These are phyloP conservation scores for Malassezia sp. DNA, from an alignment of 1,284 basidiomycete genomes.

Conservation along the genomic window DNA sequence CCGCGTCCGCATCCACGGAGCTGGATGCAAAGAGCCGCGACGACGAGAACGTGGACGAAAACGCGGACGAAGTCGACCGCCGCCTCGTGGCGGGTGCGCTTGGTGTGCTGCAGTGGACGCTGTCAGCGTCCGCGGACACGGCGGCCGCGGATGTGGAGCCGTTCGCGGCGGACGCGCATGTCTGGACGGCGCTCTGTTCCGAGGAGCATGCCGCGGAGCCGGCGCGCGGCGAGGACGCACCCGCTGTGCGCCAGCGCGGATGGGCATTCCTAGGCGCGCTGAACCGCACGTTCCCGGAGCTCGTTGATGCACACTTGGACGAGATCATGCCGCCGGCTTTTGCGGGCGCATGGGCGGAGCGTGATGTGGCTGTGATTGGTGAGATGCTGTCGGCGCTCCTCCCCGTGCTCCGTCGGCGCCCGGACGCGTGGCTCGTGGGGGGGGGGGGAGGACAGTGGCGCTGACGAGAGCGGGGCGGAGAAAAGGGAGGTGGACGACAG, in stretches of 20 bases:
- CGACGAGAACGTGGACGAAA: constrained; percentile 42
- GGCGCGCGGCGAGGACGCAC: constrained; percentile 21
- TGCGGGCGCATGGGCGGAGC: constrained; percentile 34
- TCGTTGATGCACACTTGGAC: constrained; percentile 20
- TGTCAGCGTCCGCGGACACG: constrained; percentile 11
- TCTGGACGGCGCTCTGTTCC: constrained; percentile 28
- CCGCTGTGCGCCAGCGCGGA: constrained; percentile 25
- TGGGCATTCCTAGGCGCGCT: constrained; percentile 28
- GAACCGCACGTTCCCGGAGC: constrained; percentile 4
- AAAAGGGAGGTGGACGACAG: constrained; percentile 16
- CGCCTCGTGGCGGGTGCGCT: constrained; percentile 37
- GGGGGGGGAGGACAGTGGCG: constrained; percentile 20
- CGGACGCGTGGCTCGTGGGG: constrained; percentile 36
- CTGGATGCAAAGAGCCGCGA: constrained; percentile 43
- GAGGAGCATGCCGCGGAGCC: not conserved
- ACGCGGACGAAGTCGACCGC: constrained; percentile 31
- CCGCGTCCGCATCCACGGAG: too few species aligned
- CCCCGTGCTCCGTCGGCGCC: constrained; percentile 27
- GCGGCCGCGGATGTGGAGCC: constrained; percentile 18
- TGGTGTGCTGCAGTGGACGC: constrained; percentile 23
- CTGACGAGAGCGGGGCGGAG: constrained; percentile 15
- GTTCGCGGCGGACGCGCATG: constrained; percentile 18
- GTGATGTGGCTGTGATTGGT: constrained; percentile 27
- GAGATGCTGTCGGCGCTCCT: constrained; percentile 30
- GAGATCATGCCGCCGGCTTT: constrained; percentile 24